A percentile compares a stretch with the other conserved stretches of the same genome.
Evolutionary conservation across 2,329 filamentous ascomycete genomes (phyloP).

Genomic region (Curvularia spicifera): DNA sequence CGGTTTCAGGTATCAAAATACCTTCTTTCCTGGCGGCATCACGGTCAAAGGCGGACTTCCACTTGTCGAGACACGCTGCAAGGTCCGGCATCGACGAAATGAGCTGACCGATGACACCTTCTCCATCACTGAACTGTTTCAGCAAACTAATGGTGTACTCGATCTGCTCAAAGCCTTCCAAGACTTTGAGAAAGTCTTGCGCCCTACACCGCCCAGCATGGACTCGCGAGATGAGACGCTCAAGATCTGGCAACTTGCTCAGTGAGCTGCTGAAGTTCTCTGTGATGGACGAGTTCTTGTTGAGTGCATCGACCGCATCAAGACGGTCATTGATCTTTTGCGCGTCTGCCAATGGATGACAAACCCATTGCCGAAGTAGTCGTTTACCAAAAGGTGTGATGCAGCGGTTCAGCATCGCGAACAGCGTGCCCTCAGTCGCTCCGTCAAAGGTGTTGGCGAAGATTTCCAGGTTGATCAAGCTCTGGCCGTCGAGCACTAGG

Average conservation of each 20-base stretch:
- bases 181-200: conserved; percentile 89
- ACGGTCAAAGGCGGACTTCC: conserved; percentile 92
- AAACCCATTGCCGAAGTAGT: conserved; percentile 95
- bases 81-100: conserved; percentile 87
- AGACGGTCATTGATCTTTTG: conserved; percentile 89
- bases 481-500: conserved; percentile 91
- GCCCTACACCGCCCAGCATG: conserved; percentile 90
- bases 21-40: conserved; percentile 78
- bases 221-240: conserved; percentile 90
- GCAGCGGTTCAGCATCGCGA: conserved; percentile 88
- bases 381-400: conserved; percentile 97
- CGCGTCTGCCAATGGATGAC: conserved; percentile 88
- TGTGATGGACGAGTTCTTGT: conserved; percentile 78
- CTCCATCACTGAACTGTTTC: conserved; percentile 73
- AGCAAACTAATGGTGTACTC: conserved; percentile 90
- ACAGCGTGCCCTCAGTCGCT: conserved; percentile 82
- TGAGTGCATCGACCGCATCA: conserved; percentile 92
- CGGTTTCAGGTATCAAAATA: conserved; percentile 81
- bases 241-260: conserved; percentile 90
- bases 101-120: conserved; percentile 83
- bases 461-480: conserved; percentile 95
- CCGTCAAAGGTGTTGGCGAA: conserved; percentile 94
- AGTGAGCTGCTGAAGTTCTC: conserved; percentile 89
- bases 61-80: conserved; percentile 74
- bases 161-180: conserved; percentile 97